Evolutionary conservation across 2,329 filamentous ascomycete species (phyloP).

Genomic region (Aureobasidium subglaciale): DNA sequence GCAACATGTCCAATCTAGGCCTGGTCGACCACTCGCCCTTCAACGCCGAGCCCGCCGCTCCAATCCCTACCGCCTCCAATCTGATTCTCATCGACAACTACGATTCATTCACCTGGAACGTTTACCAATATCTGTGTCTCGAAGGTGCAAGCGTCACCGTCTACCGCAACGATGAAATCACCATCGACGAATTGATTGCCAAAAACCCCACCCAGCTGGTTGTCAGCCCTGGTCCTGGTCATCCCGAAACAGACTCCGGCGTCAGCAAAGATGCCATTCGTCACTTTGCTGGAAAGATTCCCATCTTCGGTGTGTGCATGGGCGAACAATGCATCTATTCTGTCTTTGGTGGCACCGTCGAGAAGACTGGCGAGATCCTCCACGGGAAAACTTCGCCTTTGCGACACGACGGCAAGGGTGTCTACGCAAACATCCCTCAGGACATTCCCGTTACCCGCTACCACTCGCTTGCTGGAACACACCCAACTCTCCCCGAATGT

Average conservation of each 20-base stretch:
- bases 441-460: constrained; percentile 86
- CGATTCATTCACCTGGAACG: constrained; percentile 98
- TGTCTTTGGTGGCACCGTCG: constrained; percentile 83
- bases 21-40: constrained; percentile 79
- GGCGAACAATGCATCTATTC: constrained; percentile 98
- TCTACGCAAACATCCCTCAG: constrained; percentile 75
- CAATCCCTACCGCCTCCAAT: constrained; percentile 75
- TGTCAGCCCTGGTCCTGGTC: constrained; percentile 89
- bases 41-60: constrained; percentile 66
- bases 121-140: constrained; percentile 96
- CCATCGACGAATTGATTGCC: constrained; percentile 71
- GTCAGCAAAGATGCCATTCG: constrained; percentile 87
- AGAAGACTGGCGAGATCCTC: constrained; percentile 89
- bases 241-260: constrained; percentile 84
- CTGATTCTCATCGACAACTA: constrained; percentile 97
- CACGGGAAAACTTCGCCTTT: constrained; percentile 95
- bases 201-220: constrained; percentile 89
- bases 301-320: constrained; percentile 97
- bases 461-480: constrained; percentile 89
- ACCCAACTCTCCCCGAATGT: constrained; percentile 74
- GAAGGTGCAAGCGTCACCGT: constrained; percentile 89
- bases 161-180: constrained; percentile 85
- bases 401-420: constrained; percentile 83
- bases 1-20: constrained; percentile 27
- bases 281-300: constrained; percentile 89